Conservation (phyloP, 208 protist genomes). For the Acanthamoeba healyi region DNA sequence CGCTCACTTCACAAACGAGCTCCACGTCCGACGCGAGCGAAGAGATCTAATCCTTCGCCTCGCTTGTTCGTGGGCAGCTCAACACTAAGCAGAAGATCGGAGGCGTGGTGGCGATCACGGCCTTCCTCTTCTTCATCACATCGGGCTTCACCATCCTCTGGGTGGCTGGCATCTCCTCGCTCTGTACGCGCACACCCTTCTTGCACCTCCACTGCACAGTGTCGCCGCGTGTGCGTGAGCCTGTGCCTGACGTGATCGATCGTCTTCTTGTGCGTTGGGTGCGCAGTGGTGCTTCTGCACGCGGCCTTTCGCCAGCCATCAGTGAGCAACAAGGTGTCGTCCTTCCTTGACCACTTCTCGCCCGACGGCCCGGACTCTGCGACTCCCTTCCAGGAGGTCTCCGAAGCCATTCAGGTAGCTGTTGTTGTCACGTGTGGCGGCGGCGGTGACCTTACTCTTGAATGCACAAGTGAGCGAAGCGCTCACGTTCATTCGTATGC, state of each 20-base stretch:
- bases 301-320: neutral
- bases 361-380: neutral
- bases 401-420: neutral
- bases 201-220: too few species aligned
- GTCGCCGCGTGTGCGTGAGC: too few species aligned
- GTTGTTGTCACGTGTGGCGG: neutral
- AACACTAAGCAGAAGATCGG: conserved; percentile 31
- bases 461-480: too few species aligned
- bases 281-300: neutral
- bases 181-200: neutral
- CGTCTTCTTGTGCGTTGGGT: neutral
- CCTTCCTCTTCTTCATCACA: conserved; percentile 24
- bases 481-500: neutral
- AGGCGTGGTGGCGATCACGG: conserved; percentile 17
- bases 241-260: neutral
- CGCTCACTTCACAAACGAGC: neutral
- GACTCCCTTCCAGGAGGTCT: neutral
- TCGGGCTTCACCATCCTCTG: conserved; percentile 40
- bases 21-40: neutral
- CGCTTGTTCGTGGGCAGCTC: neutral
- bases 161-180: neutral
- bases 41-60: neutral
- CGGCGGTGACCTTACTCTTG: too few species aligned
- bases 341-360: conserved; percentile 11
- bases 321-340: neutral